Evolutionary conservation across 129 eudicot species (phyloP), one percentile per base, ranked within the genome.

Genomic region (Flaveria robusta): DNA sequence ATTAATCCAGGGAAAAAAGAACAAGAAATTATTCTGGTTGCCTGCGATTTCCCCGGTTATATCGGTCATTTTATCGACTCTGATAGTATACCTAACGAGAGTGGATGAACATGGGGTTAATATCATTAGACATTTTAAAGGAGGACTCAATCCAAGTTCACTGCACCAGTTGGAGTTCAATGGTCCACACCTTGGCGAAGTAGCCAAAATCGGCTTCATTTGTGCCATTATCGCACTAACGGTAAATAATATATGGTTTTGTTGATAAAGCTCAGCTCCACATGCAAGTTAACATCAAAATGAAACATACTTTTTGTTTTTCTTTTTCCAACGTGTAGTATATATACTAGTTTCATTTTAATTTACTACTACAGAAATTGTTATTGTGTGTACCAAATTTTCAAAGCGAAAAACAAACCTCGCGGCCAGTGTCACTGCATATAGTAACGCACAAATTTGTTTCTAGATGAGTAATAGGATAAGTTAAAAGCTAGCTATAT

Each of bases 111-210:
- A 91, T 45, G 97, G 92, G 16, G 51, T 91, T 26, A 87, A 83
- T 75, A 89, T 85, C 74, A 88, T 91, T 12, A 90, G 79, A 39
- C 90, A 84, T 43, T 79, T 91, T 74, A 83, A 84, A 74, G 89
- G 88, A 55, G 97, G 97, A 19, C 65, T 91, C 29, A 91, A 91
- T 77, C 97, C 97, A 67, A 79, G 77, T 69, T 91, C 97, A 70
- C 70, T 84, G 22, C 74, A 81, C 26, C 87, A 91, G 20, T 24
- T 91, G 16, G 83, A 86, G 39, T 77, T 91, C 81, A 81, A 52
- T 26, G 77, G 83, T 51, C 84, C 84, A 73, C 81, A 88, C 76
- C 63, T 86, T 41, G 87, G 82, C 0, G 78, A 89, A 65, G 71
- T 87, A 19, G 87, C 85, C 65, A 91, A 88, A 88, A 79, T 81